Base-by-base conservation (phyloP, 495 filamentous ascomycete genomes). In the Aspergillus nidulans region DNA sequence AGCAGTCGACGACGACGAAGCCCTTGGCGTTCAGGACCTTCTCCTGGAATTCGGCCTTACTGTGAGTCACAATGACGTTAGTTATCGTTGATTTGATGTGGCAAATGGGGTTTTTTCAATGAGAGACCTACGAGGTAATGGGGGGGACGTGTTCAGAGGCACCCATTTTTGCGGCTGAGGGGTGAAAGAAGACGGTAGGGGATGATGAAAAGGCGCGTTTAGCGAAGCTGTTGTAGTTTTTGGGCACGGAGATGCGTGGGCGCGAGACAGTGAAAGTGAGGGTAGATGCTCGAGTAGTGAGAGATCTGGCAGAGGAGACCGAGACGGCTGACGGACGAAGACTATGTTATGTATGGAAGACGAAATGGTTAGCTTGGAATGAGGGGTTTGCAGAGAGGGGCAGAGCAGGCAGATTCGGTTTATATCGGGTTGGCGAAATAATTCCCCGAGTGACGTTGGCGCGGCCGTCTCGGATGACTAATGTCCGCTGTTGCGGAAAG, bases 1-100 rank as follows among this genome's bases (percentile, higher is more conserved):
- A 59, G 57, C 53, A 59, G 42, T 59, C 57, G 67, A 98, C 66
- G 60, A 97, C 75, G 59, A 95, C 79, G 59, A 88, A 69, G 13
- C 77, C 77, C 41, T 49, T 43, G 53, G 65, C 46, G 7, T 71
- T 81, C 61, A 47, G 32, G 49, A 72, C 63, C 52, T 66, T 63
- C 30, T 55, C 57, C 46, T 62, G 23, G 76, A 85, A 96, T 28
- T 84, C 78, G 0, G 71, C 68, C 58, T 76, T 76, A 53, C 89
- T 95, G 65, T 69, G 13, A 16, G n/a, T 49, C 6, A n/a, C 25
- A 39, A 49, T 20, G 25, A 48, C 16, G 26, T 53, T 45, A 53
- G 26, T 34, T 8, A n/a, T 13, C 13, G 10, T 26, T 21, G 2
- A 13, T 45, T 25, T 23, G 12, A 45, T 3, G 2, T 26, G 21